Conservation (phyloP, 2,329 filamentous ascomycete species). For the Tothia fuscella region DNA sequence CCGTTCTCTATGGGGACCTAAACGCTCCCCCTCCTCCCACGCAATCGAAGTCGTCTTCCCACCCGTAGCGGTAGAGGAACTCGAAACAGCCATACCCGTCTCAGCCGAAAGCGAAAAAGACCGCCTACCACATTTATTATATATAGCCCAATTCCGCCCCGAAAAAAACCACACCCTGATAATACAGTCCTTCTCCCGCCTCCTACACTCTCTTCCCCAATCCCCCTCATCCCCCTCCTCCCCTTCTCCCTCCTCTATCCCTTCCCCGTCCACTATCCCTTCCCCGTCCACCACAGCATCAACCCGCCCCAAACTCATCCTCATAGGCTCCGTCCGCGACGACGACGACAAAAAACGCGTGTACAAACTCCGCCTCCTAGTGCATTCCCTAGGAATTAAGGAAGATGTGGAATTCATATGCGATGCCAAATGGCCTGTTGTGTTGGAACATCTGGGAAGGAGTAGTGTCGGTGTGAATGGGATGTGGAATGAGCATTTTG, state of each 20-base stretch:
- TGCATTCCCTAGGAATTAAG: slow-evolving; percentile 75
- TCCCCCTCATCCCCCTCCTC: background rate
- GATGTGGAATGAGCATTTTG: slow-evolving; percentile 99
- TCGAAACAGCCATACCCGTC: slow-evolving; percentile 63
- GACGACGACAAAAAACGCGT: slow-evolving; percentile 69
- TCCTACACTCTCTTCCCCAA: slow-evolving; percentile 28
- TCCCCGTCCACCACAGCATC: slow-evolving; percentile 23
- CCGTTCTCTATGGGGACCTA: slow-evolving; percentile 18
- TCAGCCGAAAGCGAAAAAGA: slow-evolving; percentile 54
- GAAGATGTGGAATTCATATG: slow-evolving; percentile 78
- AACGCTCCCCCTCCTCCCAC: background rate
- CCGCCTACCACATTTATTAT: slow-evolving; percentile 65
- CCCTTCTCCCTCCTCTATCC: too few species aligned
- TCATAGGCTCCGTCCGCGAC: slow-evolving; percentile 88
- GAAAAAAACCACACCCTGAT: slow-evolving; percentile 94
- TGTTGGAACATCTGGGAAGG: slow-evolving; percentile 64
- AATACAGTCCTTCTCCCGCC: slow-evolving; percentile 69
- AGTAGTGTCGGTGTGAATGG: slow-evolving; percentile 84
- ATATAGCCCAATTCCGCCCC: slow-evolving; percentile 93
- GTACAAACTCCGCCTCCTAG: slow-evolving; percentile 75
- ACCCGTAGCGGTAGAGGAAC: slow-evolving; percentile 77
- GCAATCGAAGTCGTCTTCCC: slow-evolving; percentile 60
- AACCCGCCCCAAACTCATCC: slow-evolving; percentile 54
- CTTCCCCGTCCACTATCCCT: slow-evolving; percentile 33
- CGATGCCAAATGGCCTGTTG: slow-evolving; percentile 79